Base-by-base conservation (phyloP, 768 basidiomycete genomes). In the Auricularia sp. region DNA sequence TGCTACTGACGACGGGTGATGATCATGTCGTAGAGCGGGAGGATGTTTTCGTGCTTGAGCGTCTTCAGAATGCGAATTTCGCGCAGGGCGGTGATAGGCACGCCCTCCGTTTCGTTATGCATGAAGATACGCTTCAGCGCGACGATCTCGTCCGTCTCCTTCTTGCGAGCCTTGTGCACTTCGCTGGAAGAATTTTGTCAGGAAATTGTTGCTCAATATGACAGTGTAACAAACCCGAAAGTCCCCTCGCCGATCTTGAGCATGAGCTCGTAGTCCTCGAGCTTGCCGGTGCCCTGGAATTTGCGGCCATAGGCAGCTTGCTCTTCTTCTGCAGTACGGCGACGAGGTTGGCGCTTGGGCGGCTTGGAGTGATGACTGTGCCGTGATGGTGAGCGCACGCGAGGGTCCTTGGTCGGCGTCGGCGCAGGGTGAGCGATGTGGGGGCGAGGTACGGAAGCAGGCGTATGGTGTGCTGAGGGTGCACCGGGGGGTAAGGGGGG, bases 11-110 rank as follows among this genome's bases (percentile, higher is more conserved):
- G 89, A 71, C 84, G 79, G 53, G 90, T 87, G 63, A 95, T 87
- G 66, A 98, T 93, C 87, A 98, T 96, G 73, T 97, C 94, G 65
- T 92, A 72, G 59, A 98, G 86, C 56, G 93, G 82, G 10, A 99
- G 87, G 61, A 98, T 85, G 69, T 88, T 89, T 0, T 87, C 82
- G 70, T 99, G 96, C 51, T 85, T 83, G 66, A 99, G 80, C 3
- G 87, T 84, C 74, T 98, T 98, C 67, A 99, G 79, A 64, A 98
- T 93, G 73, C 95, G 95, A 76, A 98, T 98, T 77, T 99, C 97
- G 11, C 97, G 87, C 8, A 98, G 79, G 10, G 97, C 95, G 7
- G 97, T 98, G 23, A 98, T 91, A 1, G 96, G 93, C 82, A 98
- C 93, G 63, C 96, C 96, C 74, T 97, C 96, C 69, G 91, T 90